Evolutionary conservation across 768 basidiomycete species (phyloP).

Genomic region (Xanthoconium purpureum): DNA sequence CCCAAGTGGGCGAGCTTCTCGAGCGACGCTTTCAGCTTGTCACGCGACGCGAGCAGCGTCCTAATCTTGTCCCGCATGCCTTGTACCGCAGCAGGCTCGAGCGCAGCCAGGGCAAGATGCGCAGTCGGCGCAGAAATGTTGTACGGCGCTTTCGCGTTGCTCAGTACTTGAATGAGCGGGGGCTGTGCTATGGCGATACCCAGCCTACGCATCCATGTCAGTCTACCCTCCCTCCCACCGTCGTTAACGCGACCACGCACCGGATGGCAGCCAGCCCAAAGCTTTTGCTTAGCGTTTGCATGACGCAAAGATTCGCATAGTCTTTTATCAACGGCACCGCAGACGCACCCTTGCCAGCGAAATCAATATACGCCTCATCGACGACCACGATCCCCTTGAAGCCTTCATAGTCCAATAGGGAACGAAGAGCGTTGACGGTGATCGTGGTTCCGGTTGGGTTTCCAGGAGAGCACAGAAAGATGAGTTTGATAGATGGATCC

Average conservation of each 20-base stretch:
- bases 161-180: conserved; percentile 83
- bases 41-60: conserved; percentile 58
- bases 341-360: conserved; percentile 59
- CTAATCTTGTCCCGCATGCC: conserved; percentile 64
- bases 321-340: conserved; percentile 71
- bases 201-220: conserved; percentile 47
- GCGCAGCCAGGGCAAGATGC: conserved; percentile 72
- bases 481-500: conserved; percentile 80
- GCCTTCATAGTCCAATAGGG: conserved; percentile 69
- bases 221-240: neutral
- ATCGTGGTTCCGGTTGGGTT: conserved; percentile 93
- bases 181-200: conserved; percentile 90
- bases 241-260: conserved; percentile 40
- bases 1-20: conserved; percentile 46
- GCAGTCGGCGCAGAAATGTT: conserved; percentile 93
- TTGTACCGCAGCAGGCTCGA: conserved; percentile 60
- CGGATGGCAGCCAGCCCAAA: conserved; percentile 95
- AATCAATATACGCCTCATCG: conserved; percentile 98
- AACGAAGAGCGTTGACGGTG: conserved; percentile 62
- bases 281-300: conserved; percentile 95
- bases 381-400: conserved; percentile 93
- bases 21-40: conserved; percentile 50
- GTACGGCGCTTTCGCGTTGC: conserved; percentile 97
- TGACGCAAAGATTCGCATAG: conserved; percentile 88
- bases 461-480: conserved; percentile 95